Base-by-base conservation (phyloP, 768 basidiomycete species). In the Lentinula sp. region DNA sequence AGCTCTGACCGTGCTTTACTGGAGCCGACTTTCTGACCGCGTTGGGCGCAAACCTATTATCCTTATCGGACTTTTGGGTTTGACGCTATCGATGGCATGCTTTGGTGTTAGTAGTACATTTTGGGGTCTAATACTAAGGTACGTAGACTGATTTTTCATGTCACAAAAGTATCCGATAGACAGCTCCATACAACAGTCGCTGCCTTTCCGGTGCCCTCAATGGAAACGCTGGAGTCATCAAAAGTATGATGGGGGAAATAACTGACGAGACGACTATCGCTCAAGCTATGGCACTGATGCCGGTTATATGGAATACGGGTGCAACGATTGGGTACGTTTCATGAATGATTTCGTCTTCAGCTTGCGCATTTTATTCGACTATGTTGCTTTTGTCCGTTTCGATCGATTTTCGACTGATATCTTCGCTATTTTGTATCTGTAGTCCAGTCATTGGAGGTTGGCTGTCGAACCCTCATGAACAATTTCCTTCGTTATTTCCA, bases 21-120 rank as follows among this genome's bases (percentile, higher is more conserved):
- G 82, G 82, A 80, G 79, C 60, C 79, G 80, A 1, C 41, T 79
- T 10, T 83, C 82, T 8, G 82, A 84, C 49, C 72, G 76, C 36
- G 67, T 84, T 51, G 82, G 82, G 18, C 76, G 82, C 16, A 81
- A 77, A 62, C 83, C 83, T 0, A 76, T 84, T 2, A 72, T 84
- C 61, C 67, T 84, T 61, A 73, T 65, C 0, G 82, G 82, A 2
- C 66, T 85, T 1, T 64, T 76, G 28, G 82, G 81, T 75, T 58
- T 42, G 20, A 41, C 79, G 0, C 41, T 72, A 5, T 82, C 81
- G 0, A 81, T 80, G 76, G 74, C 76, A n/a, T 75, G 32, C 73
- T 85, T 84, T 55, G 82, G 83, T 51, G 62, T 84, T 13, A 82
- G 82, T 0, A 77, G 66, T 46, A 75, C 80, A 0, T 82, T 79